Evolutionary conservation across 257 asterid genomes (phyloP).

Genomic region (Vinca minor): DNA sequence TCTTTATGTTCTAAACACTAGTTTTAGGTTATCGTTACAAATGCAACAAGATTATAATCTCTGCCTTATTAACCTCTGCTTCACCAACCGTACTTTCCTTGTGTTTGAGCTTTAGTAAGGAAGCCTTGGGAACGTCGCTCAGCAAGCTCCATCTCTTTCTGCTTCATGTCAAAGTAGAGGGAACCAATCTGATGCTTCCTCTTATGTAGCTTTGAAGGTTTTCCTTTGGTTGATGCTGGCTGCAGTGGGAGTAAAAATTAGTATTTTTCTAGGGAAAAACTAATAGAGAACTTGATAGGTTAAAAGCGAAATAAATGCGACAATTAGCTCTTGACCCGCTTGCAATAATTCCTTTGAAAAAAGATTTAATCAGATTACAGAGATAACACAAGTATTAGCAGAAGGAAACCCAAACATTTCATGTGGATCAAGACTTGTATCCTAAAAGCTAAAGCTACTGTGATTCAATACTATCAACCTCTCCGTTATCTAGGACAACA

Average conservation of each 20-base stretch:
- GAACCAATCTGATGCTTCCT: slow-evolving; percentile 92
- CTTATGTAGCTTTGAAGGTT: slow-evolving; percentile 84
- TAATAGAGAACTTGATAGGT: background rate
- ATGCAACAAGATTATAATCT: background rate
- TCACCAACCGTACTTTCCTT: slow-evolving; percentile 94
- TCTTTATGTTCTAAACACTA: no score
- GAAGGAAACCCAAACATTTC: no score
- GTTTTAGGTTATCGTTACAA: background rate
- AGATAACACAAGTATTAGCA: background rate
- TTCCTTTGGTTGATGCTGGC: slow-evolving; percentile 82
- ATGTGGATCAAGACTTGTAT: background rate
- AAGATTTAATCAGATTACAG: background rate
- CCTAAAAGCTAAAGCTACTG: background rate
- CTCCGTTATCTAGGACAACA: background rate
- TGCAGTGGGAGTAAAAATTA: slow-evolving; percentile 26
- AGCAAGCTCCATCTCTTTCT: slow-evolving; percentile 70
- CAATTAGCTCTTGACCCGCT: background rate
- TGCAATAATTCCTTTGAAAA: background rate
- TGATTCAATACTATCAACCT: background rate
- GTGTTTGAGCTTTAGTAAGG: slow-evolving; percentile 95
- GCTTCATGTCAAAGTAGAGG: slow-evolving; percentile 69
- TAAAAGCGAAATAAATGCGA: background rate
- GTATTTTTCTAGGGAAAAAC: background rate
- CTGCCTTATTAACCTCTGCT: slow-evolving; percentile 18
- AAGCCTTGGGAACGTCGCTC: slow-evolving; percentile 80